Evolutionary conservation across 31 red algal genomes (phyloP).

Genomic region (Odonthalia washingtoniensis): DNA sequence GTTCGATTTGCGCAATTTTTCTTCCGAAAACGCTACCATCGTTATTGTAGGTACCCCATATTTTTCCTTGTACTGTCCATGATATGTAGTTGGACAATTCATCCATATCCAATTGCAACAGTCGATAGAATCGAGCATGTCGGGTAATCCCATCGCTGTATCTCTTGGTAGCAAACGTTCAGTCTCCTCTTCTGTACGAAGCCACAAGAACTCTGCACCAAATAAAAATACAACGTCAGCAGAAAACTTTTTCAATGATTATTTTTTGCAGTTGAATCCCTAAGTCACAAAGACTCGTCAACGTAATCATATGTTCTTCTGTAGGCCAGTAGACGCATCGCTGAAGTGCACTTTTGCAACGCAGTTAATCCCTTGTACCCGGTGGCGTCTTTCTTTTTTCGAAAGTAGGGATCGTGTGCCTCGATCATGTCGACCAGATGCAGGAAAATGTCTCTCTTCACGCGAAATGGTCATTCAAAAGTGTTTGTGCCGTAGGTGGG

Average conservation of each 20-base stretch:
- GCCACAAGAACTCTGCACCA: not conserved
- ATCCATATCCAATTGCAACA: constrained; percentile 11
- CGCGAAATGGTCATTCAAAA: not conserved
- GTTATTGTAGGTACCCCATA: constrained; percentile 14
- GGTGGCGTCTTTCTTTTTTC: not conserved
- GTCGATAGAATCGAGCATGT: not conserved
- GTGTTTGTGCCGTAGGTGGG: not conserved
- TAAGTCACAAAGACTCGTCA: not conserved
- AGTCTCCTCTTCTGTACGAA: not conserved
- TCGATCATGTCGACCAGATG: not conserved
- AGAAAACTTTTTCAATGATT: not conserved
- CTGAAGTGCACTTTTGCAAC: not conserved
- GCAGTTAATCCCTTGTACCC: not conserved
- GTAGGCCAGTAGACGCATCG: not conserved
- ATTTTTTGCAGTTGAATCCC: not conserved
- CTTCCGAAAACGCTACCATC: constrained; percentile 46
- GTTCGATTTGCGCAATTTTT: too few relatives aligned
- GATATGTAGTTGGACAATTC: constrained; percentile 33
- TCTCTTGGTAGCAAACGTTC: not conserved
- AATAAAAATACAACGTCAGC: not conserved
- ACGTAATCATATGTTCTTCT: not conserved
- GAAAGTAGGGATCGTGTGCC: too few relatives aligned
- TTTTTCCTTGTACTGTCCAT: constrained; percentile 33
- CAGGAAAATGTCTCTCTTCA: not conserved
- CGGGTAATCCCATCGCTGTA: not conserved